Evolutionary conservation across 257 asterid genomes (phyloP), one percentile per base, ranked within the genome.

Genomic region (Solanum piurae): DNA sequence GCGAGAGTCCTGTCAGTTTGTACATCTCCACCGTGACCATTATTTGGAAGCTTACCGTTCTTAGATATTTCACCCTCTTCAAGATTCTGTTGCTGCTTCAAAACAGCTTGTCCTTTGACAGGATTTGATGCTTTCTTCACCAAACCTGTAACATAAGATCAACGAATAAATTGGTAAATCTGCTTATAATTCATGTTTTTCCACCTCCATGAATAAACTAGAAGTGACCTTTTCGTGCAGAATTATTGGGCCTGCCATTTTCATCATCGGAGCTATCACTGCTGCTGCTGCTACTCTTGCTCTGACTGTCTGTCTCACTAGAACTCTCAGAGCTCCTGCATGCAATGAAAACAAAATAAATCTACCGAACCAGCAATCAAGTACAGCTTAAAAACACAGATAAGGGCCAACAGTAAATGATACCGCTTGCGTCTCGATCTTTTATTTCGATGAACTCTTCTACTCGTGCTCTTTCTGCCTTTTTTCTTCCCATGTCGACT

Each of bases 251-350:
- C 16, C 88, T 89, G 44, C 85, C 90, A 88, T 89, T 89, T 88
- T 92, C 98, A 87, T 92, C 95, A 86, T 96, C 98, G 49, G 96
- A 91, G 87, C 95, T 90, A 91, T 86, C 83, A 36, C 94, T 89
- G 88, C 92, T 82, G 86, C 94, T 80, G 86, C 93, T 82, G 86
- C 94, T 80, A 85, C 93, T 91, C 86, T 33, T 76, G 74, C 88
- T 88, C 83, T 86, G 88, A 77, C 97, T 93, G 72, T 86, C 92
- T 77, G 95, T 88, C 84, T 92, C 91, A 87, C 97, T 95, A 60
- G 98, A 95, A 90, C 97, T 96, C 88, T 44, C 94, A 20, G 92
- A 90, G 87, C 90, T 86, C 95, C 99, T 95, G 89, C 82, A 89
- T 84, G 83, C 83, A 89, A 58, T 72, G 82, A 14, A 23, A 69